Evolutionary conservation across 495 filamentous ascomycete genomes (phyloP), one percentile per base, ranked within the genome.

Genomic region (Hypoxylon trugodes): DNA sequence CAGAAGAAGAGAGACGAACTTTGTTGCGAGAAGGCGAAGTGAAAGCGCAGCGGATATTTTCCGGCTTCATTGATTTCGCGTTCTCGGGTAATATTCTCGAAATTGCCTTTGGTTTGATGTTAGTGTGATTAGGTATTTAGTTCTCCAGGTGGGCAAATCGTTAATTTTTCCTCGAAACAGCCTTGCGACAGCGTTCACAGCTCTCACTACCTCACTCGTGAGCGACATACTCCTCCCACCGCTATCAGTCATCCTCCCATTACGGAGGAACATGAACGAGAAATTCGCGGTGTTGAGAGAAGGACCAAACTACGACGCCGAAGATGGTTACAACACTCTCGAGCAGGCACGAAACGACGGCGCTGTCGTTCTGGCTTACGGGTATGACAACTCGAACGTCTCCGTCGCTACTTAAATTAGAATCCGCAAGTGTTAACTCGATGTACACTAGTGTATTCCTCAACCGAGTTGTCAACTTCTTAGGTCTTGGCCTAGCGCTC

Each of bases 101-200:
- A 69, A 87, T 92, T 37, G 89, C 89, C 10, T 84, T 90, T 38
- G 89, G 89, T 63, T 78, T 92, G 74, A 91, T 92, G 87, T 89
- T 62, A 69, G 79, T 67, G 21, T 40, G 45, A n/a, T n/a, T n/a
- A 46, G 4, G 28, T 37, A 25, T 19, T 13, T 18, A 10, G 37
- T 32, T 15, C 30, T 36, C 7, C 6, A n/a, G 15, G 37, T 26
- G 13, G 1, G 12, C 18, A 30, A 21, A 15, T 10, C 51, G 9
- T 46, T 65, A 16, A 65, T 41, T 46, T 43, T 45, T 33, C 16
- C 49, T 18, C 49, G 12, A 24, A 18, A 55, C 38, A 89, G 88
- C 54, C 77, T 92, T 35, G 90, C 89, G 8, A 82, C 86, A 57
- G 84, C 89, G 35, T 93, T 93, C 69, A 91, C 88, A 0, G 80